Base-by-base conservation (phyloP, 805 yeast genomes). In the Candida hispaniensis region DNA sequence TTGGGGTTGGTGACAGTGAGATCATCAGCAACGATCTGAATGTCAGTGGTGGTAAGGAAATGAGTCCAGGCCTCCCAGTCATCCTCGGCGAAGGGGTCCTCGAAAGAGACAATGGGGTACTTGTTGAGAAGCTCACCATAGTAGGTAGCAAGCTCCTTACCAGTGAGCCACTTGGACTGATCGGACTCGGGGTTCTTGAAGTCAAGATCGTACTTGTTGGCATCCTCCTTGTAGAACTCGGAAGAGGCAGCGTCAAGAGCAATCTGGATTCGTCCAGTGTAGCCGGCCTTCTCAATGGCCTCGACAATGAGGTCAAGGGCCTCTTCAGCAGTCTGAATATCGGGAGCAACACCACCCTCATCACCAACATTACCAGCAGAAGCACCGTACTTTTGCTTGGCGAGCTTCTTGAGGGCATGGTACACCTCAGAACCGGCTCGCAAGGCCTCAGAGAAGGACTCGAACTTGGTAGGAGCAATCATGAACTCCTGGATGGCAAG, bases 331-430 rank as follows among this genome's bases (percentile, higher is more conserved):
- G 95, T 74, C 50, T 79, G 73, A 51, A 91, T 77, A 66, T 85
- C 82, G 66, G 98, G 98, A 56, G 98, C 98, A 71, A 88, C 95
- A 77, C 98, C 98, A 79, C 98, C 98, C 75, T 88, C 98, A 67
- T 88, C 98, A 76, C 98, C 98, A 61, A 88, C 98, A 71, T 88
- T 88, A 69, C 95, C 97, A 57, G 98, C 98, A 46, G 93, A 78
- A 60, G 82, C 79, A 61, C 98, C 98, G 79, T 88, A 91, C 64
- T 69, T 72, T 77, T 82, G 78, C 76, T 82, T 81, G 64, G 97
- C 79, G 56, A 80, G 69, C 48, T 86, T 66, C 74, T 91, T 91
- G 66, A 88, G 76, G 69, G 73, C 71, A 77, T 88, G 97, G 91
- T 88, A 88, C 53, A 86, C 95, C 73, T 88, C 98, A 45, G 94